A percentile compares a stretch with the other conserved stretches of the same genome.
Conservation (phyloP, 2,329 filamentous ascomycete species). For the Trichoderma simmonsii region DNA sequence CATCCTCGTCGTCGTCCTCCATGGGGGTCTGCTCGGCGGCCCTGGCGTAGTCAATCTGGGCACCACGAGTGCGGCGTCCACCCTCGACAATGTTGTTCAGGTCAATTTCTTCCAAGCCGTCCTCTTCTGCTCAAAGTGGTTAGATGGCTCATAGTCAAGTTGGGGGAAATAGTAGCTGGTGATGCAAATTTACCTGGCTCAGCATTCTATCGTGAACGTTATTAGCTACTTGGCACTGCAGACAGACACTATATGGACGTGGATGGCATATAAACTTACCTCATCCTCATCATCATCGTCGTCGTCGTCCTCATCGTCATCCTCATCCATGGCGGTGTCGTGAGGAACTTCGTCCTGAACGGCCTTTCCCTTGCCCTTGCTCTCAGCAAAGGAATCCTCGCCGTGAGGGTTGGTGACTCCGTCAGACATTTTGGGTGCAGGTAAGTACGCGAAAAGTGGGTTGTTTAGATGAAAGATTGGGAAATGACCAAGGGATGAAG, state of each 20-base stretch:
- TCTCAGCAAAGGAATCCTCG: constrained; percentile 44
- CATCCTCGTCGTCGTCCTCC: constrained; percentile 76
- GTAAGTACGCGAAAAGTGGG: neutral
- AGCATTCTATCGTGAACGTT: constrained; percentile 25
- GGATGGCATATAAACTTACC: neutral
- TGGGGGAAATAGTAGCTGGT: neutral
- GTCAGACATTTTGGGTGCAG: constrained; percentile 40
- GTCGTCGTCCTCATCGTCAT: constrained; percentile 71
- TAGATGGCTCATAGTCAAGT: neutral
- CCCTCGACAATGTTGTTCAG: constrained; percentile 77
- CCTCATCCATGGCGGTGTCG: constrained; percentile 70
- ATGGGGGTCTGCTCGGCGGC: constrained; percentile 74
- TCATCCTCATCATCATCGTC: constrained; percentile 47
- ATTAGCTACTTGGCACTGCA: constrained; percentile 23
- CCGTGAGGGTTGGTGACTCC: constrained; percentile 46
- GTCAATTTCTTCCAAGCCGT: constrained; percentile 90
- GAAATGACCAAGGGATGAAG: constrained; percentile 11
- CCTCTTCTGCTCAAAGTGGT: constrained; percentile 49
- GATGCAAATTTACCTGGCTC: constrained; percentile 30
- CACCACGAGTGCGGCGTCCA: constrained; percentile 83
- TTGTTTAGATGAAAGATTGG: constrained; percentile 19
- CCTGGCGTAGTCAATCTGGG: constrained; percentile 89
- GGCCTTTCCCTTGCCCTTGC: constrained; percentile 89
- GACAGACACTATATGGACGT: neutral
- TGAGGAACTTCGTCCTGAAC: constrained; percentile 47